Evolutionary conservation across 768 basidiomycete genomes (phyloP), one percentile per base, ranked within the genome.

Genomic region (Fomitopsis pulvina): DNA sequence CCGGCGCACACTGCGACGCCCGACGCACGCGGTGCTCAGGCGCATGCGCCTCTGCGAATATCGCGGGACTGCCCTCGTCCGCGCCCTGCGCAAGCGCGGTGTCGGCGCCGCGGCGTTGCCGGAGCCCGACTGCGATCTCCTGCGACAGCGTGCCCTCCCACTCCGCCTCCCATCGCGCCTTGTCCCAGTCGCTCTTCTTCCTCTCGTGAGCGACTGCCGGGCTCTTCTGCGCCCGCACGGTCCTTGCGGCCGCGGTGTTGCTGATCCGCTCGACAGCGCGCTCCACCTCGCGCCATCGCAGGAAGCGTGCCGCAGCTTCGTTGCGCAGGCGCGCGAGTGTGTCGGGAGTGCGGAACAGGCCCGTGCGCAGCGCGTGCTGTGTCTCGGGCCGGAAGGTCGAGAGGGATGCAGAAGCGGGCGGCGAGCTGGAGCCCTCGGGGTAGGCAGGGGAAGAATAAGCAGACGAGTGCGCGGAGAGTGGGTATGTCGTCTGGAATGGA

Each of bases 271-370:
- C 71, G 5, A 78, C 76, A 10, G 75, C 76, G 18, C 74, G 71
- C 53, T 85, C 80, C 24, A 87, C 77, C 60, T 86, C 85, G 27
- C 83, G 70, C 85, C 85, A 87, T 26, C 77, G 75, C 49, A 86
- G 62, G 63, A 86, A 87, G 18, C 85, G 75, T 50, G 85, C 82
- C 0, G 79, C 73, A 0, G 83, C 84, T 63, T 87, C 85, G 16
- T 65, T 68, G 28, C 86, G 77, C 26, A 87, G 68, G 1, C 70
- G 60, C 1, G 73, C 68, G 10, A 86, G 69, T 0, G 74, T 81
- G 51, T 80, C 81, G 0, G 84, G 83, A 1, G 80, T 77, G 53
- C 73, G 78, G 64, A 87, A 85, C 11, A 87, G 66, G 10, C 80
- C 81, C 25, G 62, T 63, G 11, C 83, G 78, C 9, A 87, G 71